These are phyloP conservation scores for Cyamopsis tetragonoloba DNA, from an alignment of 306 rosid genomes.

Conservation along the genomic window DNA sequence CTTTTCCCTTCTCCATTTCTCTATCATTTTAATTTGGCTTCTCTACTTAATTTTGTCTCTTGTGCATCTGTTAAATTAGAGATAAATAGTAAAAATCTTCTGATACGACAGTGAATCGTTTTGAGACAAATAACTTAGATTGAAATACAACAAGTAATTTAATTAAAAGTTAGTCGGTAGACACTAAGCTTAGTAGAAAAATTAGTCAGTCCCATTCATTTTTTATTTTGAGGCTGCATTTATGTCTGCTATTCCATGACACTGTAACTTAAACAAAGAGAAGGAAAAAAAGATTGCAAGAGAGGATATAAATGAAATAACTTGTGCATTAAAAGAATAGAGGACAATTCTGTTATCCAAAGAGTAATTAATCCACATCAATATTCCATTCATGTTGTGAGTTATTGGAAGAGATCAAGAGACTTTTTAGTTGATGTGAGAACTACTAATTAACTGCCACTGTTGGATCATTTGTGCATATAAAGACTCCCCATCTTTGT, in stretches of 20 bases:
- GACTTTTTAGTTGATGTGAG: conserved; percentile 28
- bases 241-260: conserved; percentile 25
- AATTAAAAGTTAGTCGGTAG: too few species aligned
- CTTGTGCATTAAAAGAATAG: conserved; percentile 23
- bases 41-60: too few species aligned
- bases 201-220: conserved; percentile 33
- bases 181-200: too few species aligned
- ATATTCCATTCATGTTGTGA: conserved; percentile 27
- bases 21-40: too few species aligned
- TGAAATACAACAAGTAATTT: too few species aligned
- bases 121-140: too few species aligned
- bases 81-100: too few species aligned
- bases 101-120: too few species aligned
- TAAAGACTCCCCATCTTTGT: conserved; percentile 15
- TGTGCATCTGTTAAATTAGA: too few species aligned
- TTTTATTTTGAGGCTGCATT: conserved; percentile 21
- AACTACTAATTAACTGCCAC: conserved; percentile 1
- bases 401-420: conserved; percentile 21
- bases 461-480: conserved; percentile 9
- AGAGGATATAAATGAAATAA: conserved; percentile 1
- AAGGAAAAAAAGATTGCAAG: conserved; percentile 22
- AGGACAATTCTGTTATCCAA: neutral
- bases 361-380: conserved; percentile 35
- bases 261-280: conserved; percentile 15
- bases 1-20: conserved; percentile 10